These are phyloP conservation scores for Penicillium decumbens DNA, from an alignment of 2,329 filamentous ascomycete species.

Conservation along the genomic window DNA sequence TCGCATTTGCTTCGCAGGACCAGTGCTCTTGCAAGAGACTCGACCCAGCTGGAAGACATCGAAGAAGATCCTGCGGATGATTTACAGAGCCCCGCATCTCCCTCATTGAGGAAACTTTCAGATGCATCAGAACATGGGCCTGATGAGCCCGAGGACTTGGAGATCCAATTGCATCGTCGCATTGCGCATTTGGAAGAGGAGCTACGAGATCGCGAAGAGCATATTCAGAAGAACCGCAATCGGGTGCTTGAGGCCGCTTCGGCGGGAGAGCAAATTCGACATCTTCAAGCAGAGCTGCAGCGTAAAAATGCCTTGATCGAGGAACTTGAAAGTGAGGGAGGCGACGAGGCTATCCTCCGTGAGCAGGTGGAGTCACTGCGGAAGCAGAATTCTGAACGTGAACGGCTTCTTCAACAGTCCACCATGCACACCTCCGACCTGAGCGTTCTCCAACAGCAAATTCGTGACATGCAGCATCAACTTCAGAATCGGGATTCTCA, in stretches of 20 bases:
- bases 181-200: slow-evolving; percentile 31
- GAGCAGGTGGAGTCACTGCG: slow-evolving; percentile 30
- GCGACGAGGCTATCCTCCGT: slow-evolving; percentile 25
- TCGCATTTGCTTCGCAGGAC: slow-evolving; percentile 37
- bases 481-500: slow-evolving; percentile 25
- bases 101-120: slow-evolving; percentile 24
- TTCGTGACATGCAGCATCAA: slow-evolving; percentile 32
- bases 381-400: slow-evolving; percentile 27
- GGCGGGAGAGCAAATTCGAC: slow-evolving; percentile 36
- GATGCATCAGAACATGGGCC: slow-evolving; percentile 9
- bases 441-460: slow-evolving; percentile 28
- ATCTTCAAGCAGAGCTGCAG: slow-evolving; percentile 38
- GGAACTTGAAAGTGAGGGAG: slow-evolving; percentile 23
- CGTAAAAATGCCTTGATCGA: slow-evolving; percentile 28
- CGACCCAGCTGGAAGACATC: slow-evolving; percentile 35
- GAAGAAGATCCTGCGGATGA: slow-evolving; percentile 32
- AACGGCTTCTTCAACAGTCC: slow-evolving; percentile 23
- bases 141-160: slow-evolving; percentile 13
- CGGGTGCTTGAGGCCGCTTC: slow-evolving; percentile 35
- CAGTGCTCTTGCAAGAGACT: slow-evolving; percentile 26
- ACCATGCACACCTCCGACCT: slow-evolving; percentile 20
- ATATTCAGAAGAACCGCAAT: slow-evolving; percentile 30
- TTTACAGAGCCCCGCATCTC: slow-evolving; percentile 22
- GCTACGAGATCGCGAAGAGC: slow-evolving; percentile 33
- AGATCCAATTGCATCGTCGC: slow-evolving; percentile 28